Evolutionary conservation across 2,329 filamentous ascomycete species (phyloP).

Genomic region (Alternaria solani): DNA sequence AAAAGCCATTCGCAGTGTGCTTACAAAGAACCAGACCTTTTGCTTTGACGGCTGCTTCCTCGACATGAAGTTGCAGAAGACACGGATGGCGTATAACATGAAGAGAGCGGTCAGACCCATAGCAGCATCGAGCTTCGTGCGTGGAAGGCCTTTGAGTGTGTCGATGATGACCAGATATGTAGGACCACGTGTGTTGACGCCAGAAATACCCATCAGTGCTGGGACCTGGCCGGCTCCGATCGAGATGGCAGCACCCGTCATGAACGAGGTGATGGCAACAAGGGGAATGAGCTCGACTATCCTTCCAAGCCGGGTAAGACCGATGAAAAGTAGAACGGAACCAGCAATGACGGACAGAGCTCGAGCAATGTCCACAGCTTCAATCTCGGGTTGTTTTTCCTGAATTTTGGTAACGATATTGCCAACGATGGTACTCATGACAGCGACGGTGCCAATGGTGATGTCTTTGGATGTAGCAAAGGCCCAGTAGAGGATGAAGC

Average conservation of each 20-base stretch:
- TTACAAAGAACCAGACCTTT: slow-evolving; percentile 88
- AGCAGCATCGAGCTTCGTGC: slow-evolving; percentile 77
- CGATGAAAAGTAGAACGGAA: slow-evolving; percentile 79
- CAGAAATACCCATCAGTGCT: slow-evolving; percentile 78
- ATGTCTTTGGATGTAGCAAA: slow-evolving; percentile 99
- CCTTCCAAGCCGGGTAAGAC: slow-evolving; percentile 82
- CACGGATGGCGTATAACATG: slow-evolving; percentile 69
- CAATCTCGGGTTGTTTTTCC: slow-evolving; percentile 56
- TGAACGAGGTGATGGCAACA: slow-evolving; percentile 91
- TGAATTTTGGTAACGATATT: slow-evolving; percentile 73
- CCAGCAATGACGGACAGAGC: slow-evolving; percentile 82
- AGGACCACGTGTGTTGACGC: slow-evolving; percentile 76
- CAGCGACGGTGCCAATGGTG: slow-evolving; percentile 96
- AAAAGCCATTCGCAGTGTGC: slow-evolving; percentile 88
- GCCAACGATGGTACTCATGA: slow-evolving; percentile 91
- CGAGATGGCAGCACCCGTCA: slow-evolving; percentile 94
- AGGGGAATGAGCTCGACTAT: slow-evolving; percentile 95
- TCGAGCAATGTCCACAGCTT: slow-evolving; percentile 71
- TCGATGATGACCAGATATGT: slow-evolving; percentile 89
- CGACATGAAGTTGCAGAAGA: slow-evolving; percentile 58
- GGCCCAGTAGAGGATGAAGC: slow-evolving; percentile 94
- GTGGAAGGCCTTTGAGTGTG: slow-evolving; percentile 75
- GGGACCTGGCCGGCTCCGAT: slow-evolving; percentile 87
- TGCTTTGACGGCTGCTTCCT: slow-evolving; percentile 75
- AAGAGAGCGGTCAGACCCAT: slow-evolving; percentile 83